Percentiles rank a stretch among this genome's conserved stretches.
Conservation (phyloP, 1,139 yeast genomes). For the Candida tetrigidarum region DNA sequence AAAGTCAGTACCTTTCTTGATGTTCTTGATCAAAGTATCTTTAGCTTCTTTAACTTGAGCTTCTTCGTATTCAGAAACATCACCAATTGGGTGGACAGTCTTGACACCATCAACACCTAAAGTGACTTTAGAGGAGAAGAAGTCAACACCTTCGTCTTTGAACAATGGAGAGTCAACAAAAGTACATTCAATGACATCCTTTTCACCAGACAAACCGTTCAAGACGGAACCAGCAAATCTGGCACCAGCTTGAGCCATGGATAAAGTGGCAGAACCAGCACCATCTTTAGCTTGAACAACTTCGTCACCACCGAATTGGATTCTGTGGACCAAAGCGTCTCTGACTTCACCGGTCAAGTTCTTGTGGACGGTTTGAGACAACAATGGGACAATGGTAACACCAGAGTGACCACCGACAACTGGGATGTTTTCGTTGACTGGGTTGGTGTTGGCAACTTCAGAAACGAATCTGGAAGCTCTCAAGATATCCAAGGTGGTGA, state of each 20-base stretch:
- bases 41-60: slow-evolving; percentile 57
- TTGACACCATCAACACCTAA: slow-evolving; percentile 62
- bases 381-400: slow-evolving; percentile 88
- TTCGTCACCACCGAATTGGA: slow-evolving; percentile 98
- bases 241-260: slow-evolving; percentile 97
- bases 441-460: slow-evolving; percentile 57
- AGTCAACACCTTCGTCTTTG: slow-evolving; percentile 55
- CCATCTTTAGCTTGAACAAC: slow-evolving; percentile 96
- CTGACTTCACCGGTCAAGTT: slow-evolving; percentile 55
- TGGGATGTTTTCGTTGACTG: slow-evolving; percentile 66
- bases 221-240: slow-evolving; percentile 69
- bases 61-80: slow-evolving; percentile 59
- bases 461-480: slow-evolving; percentile 86
- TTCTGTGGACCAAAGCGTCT: slow-evolving; percentile 79
- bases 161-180: slow-evolving; percentile 55
- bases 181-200: slow-evolving; percentile 52
- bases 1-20: slow-evolving; percentile 62
- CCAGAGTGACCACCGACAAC: slow-evolving; percentile 99
- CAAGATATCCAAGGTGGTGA: slow-evolving; percentile 88
- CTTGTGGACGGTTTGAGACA: slow-evolving; percentile 65
- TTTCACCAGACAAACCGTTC: slow-evolving; percentile 57
- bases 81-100: slow-evolving; percentile 58
- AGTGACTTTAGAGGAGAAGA: slow-evolving; percentile 68
- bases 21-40: slow-evolving; percentile 59
- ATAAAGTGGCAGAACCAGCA: slow-evolving; percentile 90